Conservation (phyloP, 2,329 filamentous ascomycete species). For the Colletotrichum navitas region DNA sequence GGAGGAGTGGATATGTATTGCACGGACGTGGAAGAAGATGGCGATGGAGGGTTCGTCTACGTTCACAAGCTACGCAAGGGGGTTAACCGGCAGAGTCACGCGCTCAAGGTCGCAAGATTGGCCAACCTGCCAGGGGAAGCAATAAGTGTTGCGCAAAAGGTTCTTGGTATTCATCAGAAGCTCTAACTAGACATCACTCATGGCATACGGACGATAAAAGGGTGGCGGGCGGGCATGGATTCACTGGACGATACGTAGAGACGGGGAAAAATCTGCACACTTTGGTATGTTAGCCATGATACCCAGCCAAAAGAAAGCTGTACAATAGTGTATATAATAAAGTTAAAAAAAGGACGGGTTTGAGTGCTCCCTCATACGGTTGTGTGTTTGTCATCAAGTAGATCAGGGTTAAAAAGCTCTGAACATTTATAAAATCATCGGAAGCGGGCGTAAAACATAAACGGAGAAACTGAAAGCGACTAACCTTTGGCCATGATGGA, state of each 20-base stretch:
- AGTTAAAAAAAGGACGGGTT: slow-evolving; percentile 44
- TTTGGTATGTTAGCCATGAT: slow-evolving; percentile 55
- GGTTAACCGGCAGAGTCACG: slow-evolving; percentile 89
- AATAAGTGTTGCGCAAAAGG: slow-evolving; percentile 73
- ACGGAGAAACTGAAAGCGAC: slow-evolving; percentile 48
- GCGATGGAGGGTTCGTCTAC: slow-evolving; percentile 81
- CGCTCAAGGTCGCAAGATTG: slow-evolving; percentile 91
- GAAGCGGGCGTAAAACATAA: slow-evolving; percentile 46
- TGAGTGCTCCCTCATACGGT: slow-evolving; percentile 66
- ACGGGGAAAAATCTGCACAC: slow-evolving; percentile 29
- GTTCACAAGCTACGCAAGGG: slow-evolving; percentile 85
- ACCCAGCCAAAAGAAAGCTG: slow-evolving; percentile 45
- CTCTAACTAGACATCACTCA: slow-evolving; percentile 16
- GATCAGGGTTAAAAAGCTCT: slow-evolving; percentile 79
- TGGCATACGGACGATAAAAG: neutral
- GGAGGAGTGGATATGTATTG: slow-evolving; percentile 79
- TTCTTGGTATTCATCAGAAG: slow-evolving; percentile 57
- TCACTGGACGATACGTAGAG: slow-evolving; percentile 28
- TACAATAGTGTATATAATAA: slow-evolving; percentile 36
- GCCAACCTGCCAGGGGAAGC: slow-evolving; percentile 84
- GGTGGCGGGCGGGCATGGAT: slow-evolving; percentile 11
- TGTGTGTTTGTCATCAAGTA: slow-evolving; percentile 69
- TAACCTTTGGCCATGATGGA: slow-evolving; percentile 56
- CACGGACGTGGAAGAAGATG: slow-evolving; percentile 87
- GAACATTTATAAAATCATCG: slow-evolving; percentile 69